phyloP scores from a whole-genome alignment of 192 early-diverging fungal species.

The Coemansia sp. region DNA sequence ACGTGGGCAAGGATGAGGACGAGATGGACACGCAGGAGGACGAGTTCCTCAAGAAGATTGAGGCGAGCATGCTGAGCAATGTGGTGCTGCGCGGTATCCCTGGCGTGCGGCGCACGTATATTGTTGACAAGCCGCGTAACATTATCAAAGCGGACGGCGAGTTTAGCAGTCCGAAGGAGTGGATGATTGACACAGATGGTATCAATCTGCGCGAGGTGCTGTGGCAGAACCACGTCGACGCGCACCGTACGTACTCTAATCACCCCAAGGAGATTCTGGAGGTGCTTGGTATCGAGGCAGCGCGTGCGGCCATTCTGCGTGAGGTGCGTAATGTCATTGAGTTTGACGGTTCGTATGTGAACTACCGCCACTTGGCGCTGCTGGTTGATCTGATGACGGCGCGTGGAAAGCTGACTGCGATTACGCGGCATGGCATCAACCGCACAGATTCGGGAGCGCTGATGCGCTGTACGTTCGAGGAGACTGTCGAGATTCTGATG shows the following conservation, averaged over 20 bases:
- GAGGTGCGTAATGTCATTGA: constrained; percentile 93
- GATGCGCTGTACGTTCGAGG: constrained; percentile 96
- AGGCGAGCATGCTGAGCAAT: constrained; percentile 80
- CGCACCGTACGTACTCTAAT: constrained; percentile 83
- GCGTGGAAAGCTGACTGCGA: constrained; percentile 89
- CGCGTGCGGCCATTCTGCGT: constrained; percentile 81
- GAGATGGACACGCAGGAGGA: constrained; percentile 72
- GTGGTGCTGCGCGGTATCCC: constrained; percentile 87
- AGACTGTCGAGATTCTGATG: constrained; percentile 98
- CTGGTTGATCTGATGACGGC: constrained; percentile 97
- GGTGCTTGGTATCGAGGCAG: constrained; percentile 96
- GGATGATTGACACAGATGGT: constrained; percentile 90
- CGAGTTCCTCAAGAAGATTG: constrained; percentile 82
- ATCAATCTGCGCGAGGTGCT: constrained; percentile 87
- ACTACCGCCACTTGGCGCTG: constrained; percentile 94
- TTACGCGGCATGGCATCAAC: constrained; percentile 98
- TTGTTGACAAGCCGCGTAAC: constrained; percentile 26
- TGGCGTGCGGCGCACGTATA: constrained; percentile 81
- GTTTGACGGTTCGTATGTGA: constrained; percentile 95
- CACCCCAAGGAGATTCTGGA: constrained; percentile 87
- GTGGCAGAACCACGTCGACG: constrained; percentile 79
- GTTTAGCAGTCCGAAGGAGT: constrained; percentile 65
- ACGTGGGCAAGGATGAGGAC: constrained; percentile 54
- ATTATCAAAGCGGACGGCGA: constrained; percentile 60
- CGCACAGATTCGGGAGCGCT: constrained; percentile 90